Base-by-base conservation (phyloP, 2,329 filamentous ascomycete species). In the Bipolaris victoriae region DNA sequence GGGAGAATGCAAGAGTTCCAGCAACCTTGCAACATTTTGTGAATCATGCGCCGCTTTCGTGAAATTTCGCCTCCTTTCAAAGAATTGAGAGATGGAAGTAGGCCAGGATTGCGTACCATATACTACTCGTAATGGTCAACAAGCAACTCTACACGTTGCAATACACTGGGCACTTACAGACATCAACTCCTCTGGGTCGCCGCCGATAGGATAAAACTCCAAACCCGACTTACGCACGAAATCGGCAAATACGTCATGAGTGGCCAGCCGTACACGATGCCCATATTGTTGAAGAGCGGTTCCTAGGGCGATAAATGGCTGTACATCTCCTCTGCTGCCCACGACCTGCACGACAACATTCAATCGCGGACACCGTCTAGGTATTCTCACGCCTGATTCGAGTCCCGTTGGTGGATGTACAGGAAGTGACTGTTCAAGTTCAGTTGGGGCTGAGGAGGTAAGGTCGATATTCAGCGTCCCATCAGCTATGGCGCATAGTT, bases 301-400 rank as follows among this genome's bases (percentile, higher is more conserved):
- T 0, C 83, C 85, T 1, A 88, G 74, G 0, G 84, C 82, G 48
- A 88, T 75, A 52, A 88, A 87, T 0, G 85, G 85, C 56, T 88
- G 85, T 0, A 86, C 82, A 65, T 86, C 83, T 10, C 83, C 83
- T 26, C 81, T 75, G 5, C 75, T 78, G 15, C 81, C 81, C 0
- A 86, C 83, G 1, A 85, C 81, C 52, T 85, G 83, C 47, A 35
- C 11, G 33, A 13, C 11, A 1, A 35, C 11, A 10, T 15, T 35
- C 15, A 35, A 15, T 35, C 11, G 33, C 11, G 33, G 33, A 35
- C 33, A 35, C 15, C 15, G 3, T 15, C 33, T 15, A 35, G 33
- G 33, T 11, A 35, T 9, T 9, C 7, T 26, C 24, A 15, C 33
- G 11, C 15, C 33, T 35, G 11, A 7, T 15, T 35, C 33, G 10